Evolutionary conservation across 2,329 filamentous ascomycete genomes (phyloP).

Genomic region (Lachnellula subtilissima): DNA sequence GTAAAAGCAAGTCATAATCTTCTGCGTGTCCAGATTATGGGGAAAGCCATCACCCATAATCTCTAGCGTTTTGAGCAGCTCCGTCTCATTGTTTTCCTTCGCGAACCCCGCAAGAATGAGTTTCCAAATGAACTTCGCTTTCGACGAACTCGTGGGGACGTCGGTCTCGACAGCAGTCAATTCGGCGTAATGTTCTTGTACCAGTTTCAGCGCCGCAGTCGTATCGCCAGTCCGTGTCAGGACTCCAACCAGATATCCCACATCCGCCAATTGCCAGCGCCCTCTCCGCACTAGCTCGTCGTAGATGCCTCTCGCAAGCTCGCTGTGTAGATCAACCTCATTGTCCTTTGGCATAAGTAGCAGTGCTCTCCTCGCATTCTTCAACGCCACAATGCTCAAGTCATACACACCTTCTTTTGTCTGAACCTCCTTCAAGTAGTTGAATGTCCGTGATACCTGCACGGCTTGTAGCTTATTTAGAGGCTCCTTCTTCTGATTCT

Average conservation of each 20-base stretch:
- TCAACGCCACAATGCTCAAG: conserved; percentile 11
- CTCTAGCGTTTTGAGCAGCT: conserved; percentile 52
- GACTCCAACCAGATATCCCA: conserved; percentile 9
- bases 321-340: conserved; percentile 11
- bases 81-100: conserved; percentile 51
- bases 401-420: conserved; percentile 13
- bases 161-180: conserved; percentile 40
- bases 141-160: conserved; percentile 29
- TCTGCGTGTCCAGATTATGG: conserved; percentile 44
- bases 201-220: conserved; percentile 21
- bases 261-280: neutral
- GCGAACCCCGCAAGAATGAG: conserved; percentile 57
- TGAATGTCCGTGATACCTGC: conserved; percentile 54
- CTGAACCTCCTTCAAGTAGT: conserved; percentile 47
- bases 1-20: conserved; percentile 58
- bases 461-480: conserved; percentile 64
- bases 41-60: conserved; percentile 46
- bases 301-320: conserved; percentile 24
- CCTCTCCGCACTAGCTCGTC: conserved; percentile 10
- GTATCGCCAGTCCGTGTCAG: conserved; percentile 23
- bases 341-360: conserved; percentile 21
- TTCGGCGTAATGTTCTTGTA: conserved; percentile 11
- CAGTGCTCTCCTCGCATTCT: conserved; percentile 13
- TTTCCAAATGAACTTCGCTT: conserved; percentile 39
- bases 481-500: conserved; percentile 42